Conservation (phyloP, 2,329 filamentous ascomycete species). For the Tolypocladium ophioglossoides region DNA sequence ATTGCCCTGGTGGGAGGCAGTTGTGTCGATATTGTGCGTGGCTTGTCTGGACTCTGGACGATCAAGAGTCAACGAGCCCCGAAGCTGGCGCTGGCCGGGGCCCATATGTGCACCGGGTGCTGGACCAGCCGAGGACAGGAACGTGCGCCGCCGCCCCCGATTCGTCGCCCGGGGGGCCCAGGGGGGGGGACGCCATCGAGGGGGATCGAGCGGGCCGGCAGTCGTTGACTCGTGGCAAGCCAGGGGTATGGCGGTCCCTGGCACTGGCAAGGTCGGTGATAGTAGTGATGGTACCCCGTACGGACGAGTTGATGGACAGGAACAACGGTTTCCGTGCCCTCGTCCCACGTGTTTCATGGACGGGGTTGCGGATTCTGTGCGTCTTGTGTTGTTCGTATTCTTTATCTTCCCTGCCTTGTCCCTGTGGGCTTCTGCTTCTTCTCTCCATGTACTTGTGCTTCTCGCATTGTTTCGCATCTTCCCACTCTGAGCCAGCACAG, state of each 20-base stretch:
- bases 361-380: not conserved
- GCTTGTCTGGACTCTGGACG: not conserved
- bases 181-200: not conserved
- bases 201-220: not conserved
- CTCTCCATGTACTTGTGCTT: not conserved
- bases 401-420: not conserved
- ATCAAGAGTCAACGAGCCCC: too few relatives aligned
- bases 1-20: not conserved
- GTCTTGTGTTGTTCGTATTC: not conserved
- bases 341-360: not conserved
- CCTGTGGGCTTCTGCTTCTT: not conserved
- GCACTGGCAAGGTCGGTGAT: not conserved
- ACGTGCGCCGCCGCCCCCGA: not conserved
- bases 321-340: not conserved
- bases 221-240: not conserved
- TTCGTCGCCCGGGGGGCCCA: not conserved
- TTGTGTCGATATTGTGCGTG: not conserved
- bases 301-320: too few relatives aligned
- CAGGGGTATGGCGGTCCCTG: too few relatives aligned
- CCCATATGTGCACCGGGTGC: not conserved
- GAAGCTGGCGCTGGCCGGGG: not conserved
- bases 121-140: not conserved
- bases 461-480: not conserved
- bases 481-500: not conserved
- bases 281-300: too few relatives aligned